These are phyloP conservation scores for Cercospora beticola DNA, from an alignment of 2,329 filamentous ascomycete species.

Conservation along the genomic window DNA sequence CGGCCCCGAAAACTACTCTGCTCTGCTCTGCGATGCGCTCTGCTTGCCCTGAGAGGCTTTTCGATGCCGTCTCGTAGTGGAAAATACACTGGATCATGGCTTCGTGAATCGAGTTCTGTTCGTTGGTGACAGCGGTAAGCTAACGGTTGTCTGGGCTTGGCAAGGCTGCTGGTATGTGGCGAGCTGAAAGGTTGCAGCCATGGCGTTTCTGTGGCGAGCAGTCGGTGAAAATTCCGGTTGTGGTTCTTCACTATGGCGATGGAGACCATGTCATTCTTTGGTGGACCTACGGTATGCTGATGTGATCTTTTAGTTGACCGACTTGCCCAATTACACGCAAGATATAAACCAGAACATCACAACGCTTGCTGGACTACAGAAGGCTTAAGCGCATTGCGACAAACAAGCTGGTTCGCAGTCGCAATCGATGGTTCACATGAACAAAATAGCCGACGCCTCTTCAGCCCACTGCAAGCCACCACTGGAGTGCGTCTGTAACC, in stretches of 20 bases:
- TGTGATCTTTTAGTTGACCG: background rate
- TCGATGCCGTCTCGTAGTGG: background rate
- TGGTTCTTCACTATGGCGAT: background rate
- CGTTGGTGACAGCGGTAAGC: background rate
- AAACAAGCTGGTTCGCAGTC: background rate
- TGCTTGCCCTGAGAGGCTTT: background rate
- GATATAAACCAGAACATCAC: background rate
- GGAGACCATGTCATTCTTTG: background rate
- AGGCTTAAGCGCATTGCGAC: background rate
- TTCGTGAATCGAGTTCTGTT: background rate
- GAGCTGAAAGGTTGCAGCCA: background rate
- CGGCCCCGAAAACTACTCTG: background rate
- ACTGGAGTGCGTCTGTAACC: background rate
- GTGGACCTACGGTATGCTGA: background rate
- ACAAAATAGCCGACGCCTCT: background rate
- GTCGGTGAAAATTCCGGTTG: background rate
- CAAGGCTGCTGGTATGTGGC: background rate
- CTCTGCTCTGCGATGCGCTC: background rate
- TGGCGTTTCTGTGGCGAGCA: background rate
- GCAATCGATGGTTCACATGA: background rate
- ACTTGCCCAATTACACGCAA: background rate
- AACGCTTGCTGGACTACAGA: background rate
- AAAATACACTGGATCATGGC: background rate
- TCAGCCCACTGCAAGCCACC: background rate
- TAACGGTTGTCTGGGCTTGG: slow-evolving; percentile 1